Evolutionary conservation across 2,329 filamentous ascomycete species (phyloP), one percentile per base, ranked within the genome.

Genomic region (Hortaea sp.): DNA sequence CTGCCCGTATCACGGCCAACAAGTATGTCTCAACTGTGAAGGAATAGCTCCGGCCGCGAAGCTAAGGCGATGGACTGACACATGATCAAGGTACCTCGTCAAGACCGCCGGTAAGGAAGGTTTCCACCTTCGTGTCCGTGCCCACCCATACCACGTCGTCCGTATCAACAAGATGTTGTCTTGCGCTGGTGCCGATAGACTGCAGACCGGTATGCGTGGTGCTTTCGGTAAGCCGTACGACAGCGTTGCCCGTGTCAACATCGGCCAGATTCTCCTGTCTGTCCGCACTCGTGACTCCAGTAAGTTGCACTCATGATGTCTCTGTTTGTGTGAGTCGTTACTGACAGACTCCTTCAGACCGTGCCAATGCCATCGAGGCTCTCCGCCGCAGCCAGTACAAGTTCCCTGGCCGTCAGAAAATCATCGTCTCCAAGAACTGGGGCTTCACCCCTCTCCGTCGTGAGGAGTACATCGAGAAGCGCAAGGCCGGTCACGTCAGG

Each of bases 151-250:
- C 88, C 92, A 98, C 81, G 92, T 98, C 76, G 85, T 98, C 81
- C 92, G 92, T 77, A 98, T 98, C 89, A 98, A 98, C 88, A 98
- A 98, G 86, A 98, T 98, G 92, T 90, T 98, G 88, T 97, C 92
- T 70, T 98, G 92, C 75, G 92, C 92, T 69, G 92, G 92, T 82
- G 92, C 92, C 84, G 92, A 98, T 97, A 88, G 92, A 85, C 81
- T 98, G 75, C 92, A 98, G 78, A 98, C 92, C 64, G 92, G 92
- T 81, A 98, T 98, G 92, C 90, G 92, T 85, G 92, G 92, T 84
- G 92, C 92, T 65, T 98, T 88, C 84, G 92, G 92, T 70, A 98
- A 98, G 85, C 92, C 92, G 73, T 94, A 97, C 81, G 92, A 92
- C 71, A 84, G 81, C 67, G 92, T 98, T 69, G 92, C 92, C 72